A percentile compares a stretch with the other conserved stretches of the same genome.
Conservation (phyloP, 148 eudicot species). For the Heliosperma pusillum region DNA sequence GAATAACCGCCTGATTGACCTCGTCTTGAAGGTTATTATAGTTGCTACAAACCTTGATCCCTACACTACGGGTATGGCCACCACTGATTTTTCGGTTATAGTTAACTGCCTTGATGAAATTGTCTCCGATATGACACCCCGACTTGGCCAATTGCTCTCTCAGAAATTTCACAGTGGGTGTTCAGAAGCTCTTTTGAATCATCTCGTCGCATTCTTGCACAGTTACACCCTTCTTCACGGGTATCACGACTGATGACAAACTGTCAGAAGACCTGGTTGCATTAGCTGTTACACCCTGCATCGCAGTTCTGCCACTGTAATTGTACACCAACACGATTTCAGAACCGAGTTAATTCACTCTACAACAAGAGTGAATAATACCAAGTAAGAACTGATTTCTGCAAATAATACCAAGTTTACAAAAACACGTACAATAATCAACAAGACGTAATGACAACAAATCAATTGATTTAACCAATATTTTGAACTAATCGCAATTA, state of each 20-base stretch:
- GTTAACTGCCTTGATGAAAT: constrained; percentile 66
- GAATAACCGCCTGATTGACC: constrained; percentile 89
- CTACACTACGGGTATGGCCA: constrained; percentile 56
- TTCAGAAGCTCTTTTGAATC: constrained; percentile 48
- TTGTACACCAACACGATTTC: too few species aligned
- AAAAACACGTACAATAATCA: too few species aligned
- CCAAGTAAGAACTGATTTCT: too few species aligned
- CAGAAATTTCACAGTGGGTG: constrained; percentile 81
- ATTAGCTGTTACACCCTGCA: constrained; percentile 22
- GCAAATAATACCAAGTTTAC: too few species aligned
- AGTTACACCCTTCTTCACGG: constrained; percentile 29
- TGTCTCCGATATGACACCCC: constrained; percentile 53
- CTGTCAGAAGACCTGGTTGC: not conserved
- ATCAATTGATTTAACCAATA: too few species aligned
- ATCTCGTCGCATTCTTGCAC: constrained; percentile 45
- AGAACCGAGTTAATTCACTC: too few species aligned
- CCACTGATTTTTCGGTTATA: constrained; percentile 46
- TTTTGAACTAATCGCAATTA: too few species aligned
- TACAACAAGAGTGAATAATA: too few species aligned
- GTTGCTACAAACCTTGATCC: constrained; percentile 77
- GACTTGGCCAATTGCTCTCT: constrained; percentile 64
- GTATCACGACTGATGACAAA: constrained; percentile 17
- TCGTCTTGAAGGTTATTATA: constrained; percentile 87
- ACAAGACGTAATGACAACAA: too few species aligned
- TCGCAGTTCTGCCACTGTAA: not conserved